Conservation (phyloP, 148 eudicot species). For the Tetragonia tetragonoides region DNA sequence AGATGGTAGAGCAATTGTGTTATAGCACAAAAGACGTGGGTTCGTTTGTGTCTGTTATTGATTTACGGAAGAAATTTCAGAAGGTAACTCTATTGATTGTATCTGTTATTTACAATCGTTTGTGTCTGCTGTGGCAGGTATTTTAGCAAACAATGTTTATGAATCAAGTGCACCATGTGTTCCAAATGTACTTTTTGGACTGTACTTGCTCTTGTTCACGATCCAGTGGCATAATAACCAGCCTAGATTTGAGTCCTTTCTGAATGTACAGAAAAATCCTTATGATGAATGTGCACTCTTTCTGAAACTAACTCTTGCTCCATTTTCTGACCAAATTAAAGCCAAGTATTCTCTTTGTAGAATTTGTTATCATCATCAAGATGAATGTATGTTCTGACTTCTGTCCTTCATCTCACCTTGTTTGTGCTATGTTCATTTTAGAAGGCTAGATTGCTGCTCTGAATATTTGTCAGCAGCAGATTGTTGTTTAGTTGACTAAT, state of each 20-base stretch:
- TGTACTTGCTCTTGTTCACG: neutral
- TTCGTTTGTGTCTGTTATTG: too few species aligned
- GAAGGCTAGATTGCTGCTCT: neutral
- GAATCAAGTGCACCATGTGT: neutral
- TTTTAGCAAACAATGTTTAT: neutral
- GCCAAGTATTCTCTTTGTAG: neutral
- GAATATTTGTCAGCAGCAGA: neutral
- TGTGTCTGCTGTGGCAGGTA: neutral
- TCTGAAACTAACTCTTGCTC: neutral
- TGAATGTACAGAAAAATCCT: neutral
- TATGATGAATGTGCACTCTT: neutral
- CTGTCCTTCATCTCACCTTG: neutral
- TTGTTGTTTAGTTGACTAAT: neutral
- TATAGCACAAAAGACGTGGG: too few species aligned
- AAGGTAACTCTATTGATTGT: conserved; percentile 38
- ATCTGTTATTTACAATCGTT: neutral
- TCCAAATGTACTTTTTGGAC: neutral
- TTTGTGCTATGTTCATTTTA: neutral
- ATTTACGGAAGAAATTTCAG: conserved; percentile 57
- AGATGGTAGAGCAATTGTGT: too few species aligned
- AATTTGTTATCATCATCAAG: neutral
- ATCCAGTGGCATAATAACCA: neutral
- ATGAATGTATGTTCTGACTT: neutral
- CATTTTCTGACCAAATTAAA: neutral
- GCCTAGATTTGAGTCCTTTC: neutral